These are phyloP conservation scores for Alternaria alternata DNA, from an alignment of 2,329 filamentous ascomycete species.

Conservation along the genomic window DNA sequence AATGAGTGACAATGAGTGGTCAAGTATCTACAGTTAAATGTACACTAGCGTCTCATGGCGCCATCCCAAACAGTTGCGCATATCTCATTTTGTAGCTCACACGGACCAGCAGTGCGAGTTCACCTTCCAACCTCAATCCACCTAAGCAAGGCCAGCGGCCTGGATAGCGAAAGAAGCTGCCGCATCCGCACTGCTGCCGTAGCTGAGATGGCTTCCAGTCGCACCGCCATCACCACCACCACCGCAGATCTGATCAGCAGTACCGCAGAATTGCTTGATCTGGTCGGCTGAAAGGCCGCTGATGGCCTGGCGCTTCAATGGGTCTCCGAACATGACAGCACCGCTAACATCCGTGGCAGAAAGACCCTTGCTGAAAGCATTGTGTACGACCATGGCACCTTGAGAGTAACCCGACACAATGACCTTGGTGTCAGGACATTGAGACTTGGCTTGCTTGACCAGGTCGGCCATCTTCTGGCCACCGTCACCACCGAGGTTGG, in stretches of 20 bases:
- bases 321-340: conserved; percentile 42
- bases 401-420: conserved; percentile 46
- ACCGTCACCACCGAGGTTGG: conserved; percentile 35
- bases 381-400: conserved; percentile 47
- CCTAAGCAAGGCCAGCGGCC: conserved; percentile 32
- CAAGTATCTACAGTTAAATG: conserved; percentile 16
- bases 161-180: conserved; percentile 40
- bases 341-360: conserved; percentile 34
- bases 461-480: conserved; percentile 37
- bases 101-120: not conserved
- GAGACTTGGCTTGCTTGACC: conserved; percentile 34
- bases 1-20: conserved; percentile 6
- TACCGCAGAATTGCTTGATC: conserved; percentile 42
- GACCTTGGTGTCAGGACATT: conserved; percentile 44
- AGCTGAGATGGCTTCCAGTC: conserved; percentile 40
- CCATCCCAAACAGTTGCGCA: not conserved
- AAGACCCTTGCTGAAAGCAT: conserved; percentile 36
- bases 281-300: conserved; percentile 28
- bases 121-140: not conserved
- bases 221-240: conserved; percentile 35
- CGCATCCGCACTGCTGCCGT: conserved; percentile 36
- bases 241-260: conserved; percentile 36
- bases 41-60: not conserved
- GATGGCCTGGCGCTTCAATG: conserved; percentile 38
- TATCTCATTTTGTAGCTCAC: not conserved